Evolutionary conservation across 1,139 yeast genomes (phyloP).

Genomic region (Candida dubliniensis): DNA sequence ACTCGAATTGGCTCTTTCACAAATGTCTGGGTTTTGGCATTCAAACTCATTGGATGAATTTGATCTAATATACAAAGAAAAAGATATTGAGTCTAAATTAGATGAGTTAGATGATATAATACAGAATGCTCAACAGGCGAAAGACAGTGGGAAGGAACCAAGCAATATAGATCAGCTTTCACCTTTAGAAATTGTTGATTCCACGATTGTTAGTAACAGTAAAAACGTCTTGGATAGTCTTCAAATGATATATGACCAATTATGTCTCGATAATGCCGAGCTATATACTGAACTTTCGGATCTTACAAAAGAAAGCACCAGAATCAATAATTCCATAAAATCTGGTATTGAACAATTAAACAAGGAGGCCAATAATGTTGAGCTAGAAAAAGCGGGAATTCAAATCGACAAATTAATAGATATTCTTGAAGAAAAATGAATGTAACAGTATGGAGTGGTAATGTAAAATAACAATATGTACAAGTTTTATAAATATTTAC

Average conservation of each 20-base stretch:
- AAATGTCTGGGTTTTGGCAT: slow-evolving; percentile 63
- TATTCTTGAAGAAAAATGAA: not conserved
- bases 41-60: slow-evolving; percentile 61
- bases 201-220: slow-evolving; percentile 27
- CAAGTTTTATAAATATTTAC: slow-evolving; percentile 4
- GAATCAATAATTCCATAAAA: slow-evolving; percentile 23
- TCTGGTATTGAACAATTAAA: slow-evolving; percentile 24
- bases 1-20: slow-evolving; percentile 58
- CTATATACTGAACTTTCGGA: slow-evolving; percentile 25
- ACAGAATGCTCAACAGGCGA: slow-evolving; percentile 46
- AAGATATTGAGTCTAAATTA: slow-evolving; percentile 56
- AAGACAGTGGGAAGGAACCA: slow-evolving; percentile 23
- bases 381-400: not conserved
- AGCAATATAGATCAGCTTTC: slow-evolving; percentile 32
- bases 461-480: slow-evolving; percentile 5
- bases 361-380: slow-evolving; percentile 22
- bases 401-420: slow-evolving; percentile 4
- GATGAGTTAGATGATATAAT: slow-evolving; percentile 68
- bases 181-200: slow-evolving; percentile 37
- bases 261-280: slow-evolving; percentile 37
- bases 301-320: slow-evolving; percentile 24
- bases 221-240: slow-evolving; percentile 29
- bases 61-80: slow-evolving; percentile 61
- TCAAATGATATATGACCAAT: slow-evolving; percentile 38
- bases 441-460: not conserved